Conservation (phyloP, 306 rosid species). For the Ochetophila trinervis region DNA sequence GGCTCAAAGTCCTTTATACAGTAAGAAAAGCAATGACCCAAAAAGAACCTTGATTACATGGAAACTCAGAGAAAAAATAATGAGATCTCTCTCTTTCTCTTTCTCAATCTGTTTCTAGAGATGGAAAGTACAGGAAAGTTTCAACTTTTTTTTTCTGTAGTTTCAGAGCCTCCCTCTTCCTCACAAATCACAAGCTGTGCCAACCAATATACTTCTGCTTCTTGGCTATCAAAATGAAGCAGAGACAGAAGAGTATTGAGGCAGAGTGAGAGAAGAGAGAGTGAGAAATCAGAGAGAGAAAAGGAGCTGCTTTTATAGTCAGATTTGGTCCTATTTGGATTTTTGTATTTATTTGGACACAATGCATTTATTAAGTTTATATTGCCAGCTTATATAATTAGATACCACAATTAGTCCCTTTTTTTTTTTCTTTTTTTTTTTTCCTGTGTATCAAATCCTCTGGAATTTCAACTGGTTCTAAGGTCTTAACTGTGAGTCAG, state of each 20-base stretch:
- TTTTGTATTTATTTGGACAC: background rate
- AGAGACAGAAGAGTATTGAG: constrained; percentile 38
- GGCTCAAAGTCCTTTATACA: background rate
- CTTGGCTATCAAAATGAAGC: constrained; percentile 18
- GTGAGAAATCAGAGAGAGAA: constrained; percentile 26
- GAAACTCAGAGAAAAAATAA: constrained; percentile 17
- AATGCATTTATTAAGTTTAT: background rate
- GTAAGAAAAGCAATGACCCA: background rate
- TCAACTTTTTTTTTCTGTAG: background rate
- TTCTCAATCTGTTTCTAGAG: constrained; percentile 19
- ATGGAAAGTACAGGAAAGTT: constrained; percentile 8
- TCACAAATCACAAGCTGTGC: constrained; percentile 16
- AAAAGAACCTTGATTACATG: background rate
- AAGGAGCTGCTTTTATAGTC: constrained; percentile 54
- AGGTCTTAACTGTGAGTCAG: no score
- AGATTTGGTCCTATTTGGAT: constrained; percentile 24
- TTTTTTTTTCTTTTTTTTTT: background rate
- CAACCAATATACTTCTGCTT: constrained; percentile 26
- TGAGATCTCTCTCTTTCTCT: constrained; percentile 3
- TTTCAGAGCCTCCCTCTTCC: background rate
- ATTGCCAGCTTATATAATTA: constrained; percentile 14
- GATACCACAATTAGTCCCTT: constrained; percentile 3
- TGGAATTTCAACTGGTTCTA: no score
- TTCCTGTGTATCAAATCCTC: no score
- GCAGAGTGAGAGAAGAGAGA: constrained; percentile 35